These are phyloP conservation scores for Cenococcum geophilum DNA, from an alignment of 495 filamentous ascomycete species.

Conservation along the genomic window DNA sequence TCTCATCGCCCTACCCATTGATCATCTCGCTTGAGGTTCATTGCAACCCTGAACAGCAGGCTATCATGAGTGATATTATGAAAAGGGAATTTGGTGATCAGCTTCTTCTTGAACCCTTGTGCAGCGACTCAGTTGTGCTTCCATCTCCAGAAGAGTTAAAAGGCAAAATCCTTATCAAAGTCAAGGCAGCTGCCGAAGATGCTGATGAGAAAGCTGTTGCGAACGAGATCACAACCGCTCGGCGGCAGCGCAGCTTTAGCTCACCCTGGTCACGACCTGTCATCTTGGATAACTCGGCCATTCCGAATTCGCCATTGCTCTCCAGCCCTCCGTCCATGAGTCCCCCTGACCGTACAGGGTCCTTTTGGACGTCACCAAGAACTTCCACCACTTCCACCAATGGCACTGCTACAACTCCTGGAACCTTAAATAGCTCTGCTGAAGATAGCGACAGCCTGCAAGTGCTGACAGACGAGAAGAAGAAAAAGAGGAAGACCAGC, in stretches of 20 bases:
- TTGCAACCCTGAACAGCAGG: conserved; percentile 76
- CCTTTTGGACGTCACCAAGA: conserved; percentile 43
- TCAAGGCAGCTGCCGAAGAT: conserved; percentile 60
- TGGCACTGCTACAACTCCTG: conserved; percentile 46
- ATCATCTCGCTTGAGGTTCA: conserved; percentile 95
- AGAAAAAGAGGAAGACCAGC: conserved; percentile 57
- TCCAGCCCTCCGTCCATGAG: conserved; percentile 47
- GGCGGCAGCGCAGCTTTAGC: conserved; percentile 74
- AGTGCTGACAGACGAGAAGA: conserved; percentile 35
- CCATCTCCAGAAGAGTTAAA: conserved; percentile 82
- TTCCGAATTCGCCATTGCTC: conserved; percentile 48
- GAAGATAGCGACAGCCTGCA: conserved; percentile 57
- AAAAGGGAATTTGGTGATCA: conserved; percentile 69
- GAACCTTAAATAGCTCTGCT: conserved; percentile 54
- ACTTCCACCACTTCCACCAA: conserved; percentile 46
- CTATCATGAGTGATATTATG: conserved; percentile 87
- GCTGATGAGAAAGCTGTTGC: conserved; percentile 21
- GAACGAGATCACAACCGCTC: conserved; percentile 38
- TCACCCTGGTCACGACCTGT: conserved; percentile 48
- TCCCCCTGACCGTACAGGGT: conserved; percentile 39
- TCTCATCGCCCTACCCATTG: conserved; percentile 71
- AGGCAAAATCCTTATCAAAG: conserved; percentile 82
- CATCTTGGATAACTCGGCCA: conserved; percentile 48
- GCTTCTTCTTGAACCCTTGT: conserved; percentile 62
- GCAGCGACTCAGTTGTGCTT: conserved; percentile 56